phyloP scores from a whole-genome alignment of 208 protist species.

The Trypanosoma brucei region DNA sequence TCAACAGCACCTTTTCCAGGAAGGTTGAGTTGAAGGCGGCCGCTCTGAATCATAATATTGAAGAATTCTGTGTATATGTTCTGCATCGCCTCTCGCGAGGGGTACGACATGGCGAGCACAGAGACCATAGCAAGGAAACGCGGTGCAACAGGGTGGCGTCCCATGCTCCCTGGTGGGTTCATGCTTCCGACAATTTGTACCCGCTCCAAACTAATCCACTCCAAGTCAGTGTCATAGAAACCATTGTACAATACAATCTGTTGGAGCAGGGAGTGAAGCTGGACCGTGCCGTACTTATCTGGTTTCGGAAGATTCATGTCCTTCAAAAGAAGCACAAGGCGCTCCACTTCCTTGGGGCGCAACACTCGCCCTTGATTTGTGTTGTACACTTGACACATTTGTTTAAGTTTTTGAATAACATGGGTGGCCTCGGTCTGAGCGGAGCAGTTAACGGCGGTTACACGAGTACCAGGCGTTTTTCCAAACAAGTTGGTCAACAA shows the following conservation, averaged over 20 bases:
- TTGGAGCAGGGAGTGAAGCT: conserved; percentile 96
- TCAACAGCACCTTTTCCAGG: conserved; percentile 73
- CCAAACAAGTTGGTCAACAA: conserved; percentile 89
- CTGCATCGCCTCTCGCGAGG: conserved; percentile 89
- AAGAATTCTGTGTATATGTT: conserved; percentile 94
- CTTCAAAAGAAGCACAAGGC: conserved; percentile 94
- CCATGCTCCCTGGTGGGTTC: conserved; percentile 94
- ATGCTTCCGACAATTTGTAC: conserved; percentile 96
- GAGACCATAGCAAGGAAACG: conserved; percentile 96
- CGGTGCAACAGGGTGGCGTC: conserved; percentile 89
- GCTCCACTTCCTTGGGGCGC: conserved; percentile 93
- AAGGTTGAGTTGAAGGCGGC: conserved; percentile 61
- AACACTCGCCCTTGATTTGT: conserved; percentile 93
- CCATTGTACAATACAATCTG: conserved; percentile 96
- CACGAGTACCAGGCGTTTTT: conserved; percentile 52
- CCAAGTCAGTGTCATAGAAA: conserved; percentile 94
- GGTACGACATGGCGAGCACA: conserved; percentile 92
- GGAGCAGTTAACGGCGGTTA: conserved; percentile 94
- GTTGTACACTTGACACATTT: conserved; percentile 91
- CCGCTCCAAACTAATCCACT: conserved; percentile 95
- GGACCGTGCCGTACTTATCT: conserved; percentile 96
- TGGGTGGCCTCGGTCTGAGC: conserved; percentile 93
- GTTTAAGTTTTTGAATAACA: conserved; percentile 95
- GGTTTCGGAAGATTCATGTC: conserved; percentile 97
- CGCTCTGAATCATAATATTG: conserved; percentile 82